Percentiles rank a stretch among this genome's conserved stretches.
phyloP scores from a whole-genome alignment of 257 asterid genomes.

The Apocynum venetum region DNA sequence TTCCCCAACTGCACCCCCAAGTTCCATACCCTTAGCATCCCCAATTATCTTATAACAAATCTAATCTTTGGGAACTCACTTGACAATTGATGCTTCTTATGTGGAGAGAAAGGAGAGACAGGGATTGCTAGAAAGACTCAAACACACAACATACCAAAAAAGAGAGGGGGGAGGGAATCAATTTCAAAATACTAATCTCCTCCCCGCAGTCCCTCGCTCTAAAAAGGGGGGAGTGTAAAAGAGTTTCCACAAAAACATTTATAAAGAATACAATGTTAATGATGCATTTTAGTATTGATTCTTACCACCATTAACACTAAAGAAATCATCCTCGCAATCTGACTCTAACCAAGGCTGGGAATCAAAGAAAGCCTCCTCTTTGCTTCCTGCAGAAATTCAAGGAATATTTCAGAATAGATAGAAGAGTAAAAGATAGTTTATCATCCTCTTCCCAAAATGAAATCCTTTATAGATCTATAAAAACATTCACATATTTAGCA shows the following conservation, averaged over 20 bases:
- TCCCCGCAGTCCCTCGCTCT: background rate
- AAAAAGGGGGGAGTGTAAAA: background rate
- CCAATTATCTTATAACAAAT: background rate
- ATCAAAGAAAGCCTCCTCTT: constrained; percentile 69
- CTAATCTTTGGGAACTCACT: background rate
- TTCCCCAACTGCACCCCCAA: no score
- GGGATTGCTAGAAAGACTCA: background rate
- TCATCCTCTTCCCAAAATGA: background rate
- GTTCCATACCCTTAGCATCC: no score
- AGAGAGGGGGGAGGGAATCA: background rate
- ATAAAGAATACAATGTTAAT: background rate
- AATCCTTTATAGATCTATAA: background rate
- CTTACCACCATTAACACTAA: constrained; percentile 83
- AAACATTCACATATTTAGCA: background rate
- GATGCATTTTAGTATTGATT: background rate
- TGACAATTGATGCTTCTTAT: background rate
- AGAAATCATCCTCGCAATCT: constrained; percentile 75
- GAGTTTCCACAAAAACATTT: background rate
- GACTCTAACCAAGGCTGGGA: constrained; percentile 77
- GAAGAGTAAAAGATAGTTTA: background rate
- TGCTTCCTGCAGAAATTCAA: constrained; percentile 49
- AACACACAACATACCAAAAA: background rate
- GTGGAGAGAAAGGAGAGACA: background rate
- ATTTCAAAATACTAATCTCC: background rate
- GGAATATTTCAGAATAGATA: constrained; percentile 7